A percentile compares a stretch with the other conserved stretches of the same genome.
Evolutionary conservation across 2,329 filamentous ascomycete species (phyloP).

Genomic region (Exophiala sideris): DNA sequence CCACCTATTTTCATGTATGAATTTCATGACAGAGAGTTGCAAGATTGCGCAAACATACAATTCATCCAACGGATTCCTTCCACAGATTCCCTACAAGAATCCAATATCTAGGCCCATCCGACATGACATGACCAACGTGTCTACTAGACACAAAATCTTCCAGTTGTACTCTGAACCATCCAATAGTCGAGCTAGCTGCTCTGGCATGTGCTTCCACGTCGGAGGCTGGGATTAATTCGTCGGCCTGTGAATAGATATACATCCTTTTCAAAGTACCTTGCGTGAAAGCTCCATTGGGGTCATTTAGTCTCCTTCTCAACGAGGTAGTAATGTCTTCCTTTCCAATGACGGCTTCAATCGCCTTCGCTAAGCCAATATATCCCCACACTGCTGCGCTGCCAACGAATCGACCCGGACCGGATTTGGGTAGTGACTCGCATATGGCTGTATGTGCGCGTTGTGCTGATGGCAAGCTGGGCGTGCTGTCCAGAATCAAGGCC

Average conservation of each 20-base stretch:
- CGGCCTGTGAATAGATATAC: conserved; percentile 54
- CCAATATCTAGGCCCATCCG: conserved; percentile 53
- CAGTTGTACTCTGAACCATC: conserved; percentile 34
- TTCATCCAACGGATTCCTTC: conserved; percentile 26
- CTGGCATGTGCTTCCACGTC: conserved; percentile 51
- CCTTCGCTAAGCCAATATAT: conserved; percentile 41
- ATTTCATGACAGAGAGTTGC: too few relatives aligned
- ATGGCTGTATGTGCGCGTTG: conserved; percentile 12
- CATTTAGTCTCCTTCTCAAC: conserved; percentile 31
- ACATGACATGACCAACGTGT: conserved; percentile 52
- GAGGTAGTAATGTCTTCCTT: conserved; percentile 31
- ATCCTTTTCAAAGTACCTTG: conserved; percentile 45
- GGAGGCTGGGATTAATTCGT: conserved; percentile 46
- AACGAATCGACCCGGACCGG: conserved; percentile 3
- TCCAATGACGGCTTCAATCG: conserved; percentile 30
- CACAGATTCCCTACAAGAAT: conserved; percentile 46
- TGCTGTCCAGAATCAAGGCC: conserved; percentile 49
- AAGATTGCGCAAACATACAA: too few relatives aligned
- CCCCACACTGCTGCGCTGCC: conserved; percentile 30
- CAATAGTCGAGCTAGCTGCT: conserved; percentile 33
- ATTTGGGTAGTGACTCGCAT: conserved; percentile 17
- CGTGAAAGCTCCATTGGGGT: conserved; percentile 38
- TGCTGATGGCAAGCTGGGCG: conserved; percentile 15
- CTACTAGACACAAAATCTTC: conserved; percentile 49
- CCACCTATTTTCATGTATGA: background rate